These are phyloP conservation scores for Melampsora larici-populina DNA, from an alignment of 1,284 basidiomycete species.

Conservation along the genomic window DNA sequence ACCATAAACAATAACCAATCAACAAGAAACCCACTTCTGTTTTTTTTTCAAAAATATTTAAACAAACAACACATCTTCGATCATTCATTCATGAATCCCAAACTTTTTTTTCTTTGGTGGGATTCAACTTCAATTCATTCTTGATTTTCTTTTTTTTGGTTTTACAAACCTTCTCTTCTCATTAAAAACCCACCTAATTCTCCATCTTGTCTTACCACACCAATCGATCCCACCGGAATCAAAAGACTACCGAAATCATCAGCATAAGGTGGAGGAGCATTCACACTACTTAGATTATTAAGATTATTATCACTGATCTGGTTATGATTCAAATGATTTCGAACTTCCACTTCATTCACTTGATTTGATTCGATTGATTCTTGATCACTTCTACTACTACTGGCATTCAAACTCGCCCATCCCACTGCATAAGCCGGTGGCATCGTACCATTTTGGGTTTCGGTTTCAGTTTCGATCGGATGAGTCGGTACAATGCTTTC, in stretches of 20 bases:
- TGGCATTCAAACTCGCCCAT: not conserved
- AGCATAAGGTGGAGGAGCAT: not conserved
- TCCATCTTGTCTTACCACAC: not conserved
- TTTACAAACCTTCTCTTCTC: not conserved
- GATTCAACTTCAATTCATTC: too few species aligned
- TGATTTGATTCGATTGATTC: too few species aligned
- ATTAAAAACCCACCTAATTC: constrained; percentile 6
- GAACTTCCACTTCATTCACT: too few species aligned
- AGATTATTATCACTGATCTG: too few species aligned
- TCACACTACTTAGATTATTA: too few species aligned
- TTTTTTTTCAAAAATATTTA: not conserved
- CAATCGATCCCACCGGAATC: not conserved
- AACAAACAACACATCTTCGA: too few species aligned
- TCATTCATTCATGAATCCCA: too few species aligned
- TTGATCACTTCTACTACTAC: too few species aligned
- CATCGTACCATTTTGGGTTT: not conserved
- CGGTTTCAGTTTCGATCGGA: too few species aligned
- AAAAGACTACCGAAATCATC: not conserved
- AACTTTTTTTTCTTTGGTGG: too few species aligned
- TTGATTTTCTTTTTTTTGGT: too few species aligned
- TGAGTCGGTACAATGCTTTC: not conserved
- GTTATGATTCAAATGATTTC: too few species aligned
- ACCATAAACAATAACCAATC: not conserved
- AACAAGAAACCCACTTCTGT: not conserved
- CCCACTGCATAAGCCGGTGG: constrained; percentile 1